phyloP scores from a whole-genome alignment of 352 stramenopile species.

The Globisporangium megalacanthum region DNA sequence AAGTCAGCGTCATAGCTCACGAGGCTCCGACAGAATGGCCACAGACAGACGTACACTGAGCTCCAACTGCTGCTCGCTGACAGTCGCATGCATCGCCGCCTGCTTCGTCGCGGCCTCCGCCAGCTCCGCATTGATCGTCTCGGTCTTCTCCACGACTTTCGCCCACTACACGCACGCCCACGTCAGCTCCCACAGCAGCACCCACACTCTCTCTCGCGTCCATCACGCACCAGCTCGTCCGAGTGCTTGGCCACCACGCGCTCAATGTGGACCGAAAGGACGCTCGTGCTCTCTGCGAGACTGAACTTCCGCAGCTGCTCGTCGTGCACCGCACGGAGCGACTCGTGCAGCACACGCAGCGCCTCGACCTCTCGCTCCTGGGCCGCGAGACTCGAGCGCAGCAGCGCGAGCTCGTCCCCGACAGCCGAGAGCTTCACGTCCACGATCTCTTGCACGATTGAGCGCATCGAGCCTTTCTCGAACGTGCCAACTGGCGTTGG shows the following conservation, averaged over 20 bases:
- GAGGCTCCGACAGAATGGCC: not conserved
- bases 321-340: constrained; percentile 45
- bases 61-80: constrained; percentile 36
- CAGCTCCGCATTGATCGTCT: constrained; percentile 28
- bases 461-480: constrained; percentile 55
- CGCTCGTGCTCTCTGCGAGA: constrained; percentile 42
- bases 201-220: not conserved
- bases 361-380: constrained; percentile 63
- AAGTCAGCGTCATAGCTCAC: too few species aligned
- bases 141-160: constrained; percentile 37
- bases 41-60: constrained; percentile 25
- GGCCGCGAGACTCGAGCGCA: constrained; percentile 43
- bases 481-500: constrained; percentile 19
- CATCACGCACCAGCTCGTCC: constrained; percentile 45
- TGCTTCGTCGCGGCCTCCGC: constrained; percentile 22
- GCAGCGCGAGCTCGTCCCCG: constrained; percentile 38
- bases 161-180: constrained; percentile 30
- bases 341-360: constrained; percentile 49
- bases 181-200: not conserved
- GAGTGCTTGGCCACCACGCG: constrained; percentile 56
- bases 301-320: constrained; percentile 59
- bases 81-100: constrained; percentile 16
- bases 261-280: constrained; percentile 63
- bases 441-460: constrained; percentile 62
- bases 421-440: constrained; percentile 58